A percentile compares a stretch with the other conserved stretches of the same genome.
phyloP scores from a whole-genome alignment of 345 rosid genomes.

The Dovyalis caffra region DNA sequence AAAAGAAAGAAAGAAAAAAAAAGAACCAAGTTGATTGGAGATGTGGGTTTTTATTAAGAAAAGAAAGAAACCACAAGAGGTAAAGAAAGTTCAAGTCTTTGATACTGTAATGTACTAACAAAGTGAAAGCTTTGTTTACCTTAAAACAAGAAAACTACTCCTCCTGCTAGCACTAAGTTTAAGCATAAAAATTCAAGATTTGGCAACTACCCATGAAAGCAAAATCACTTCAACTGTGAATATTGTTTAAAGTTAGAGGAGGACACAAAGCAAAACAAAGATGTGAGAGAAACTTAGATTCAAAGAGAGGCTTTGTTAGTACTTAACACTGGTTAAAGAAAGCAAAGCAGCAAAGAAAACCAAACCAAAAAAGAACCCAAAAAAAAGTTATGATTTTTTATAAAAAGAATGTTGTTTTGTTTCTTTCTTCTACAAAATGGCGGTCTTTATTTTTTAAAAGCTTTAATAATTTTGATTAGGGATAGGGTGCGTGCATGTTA shows the following conservation, averaged over 20 bases:
- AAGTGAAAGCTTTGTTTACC: conserved; percentile 1
- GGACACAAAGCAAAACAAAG: conserved; percentile 4
- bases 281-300: conserved; percentile 59
- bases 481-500: no score
- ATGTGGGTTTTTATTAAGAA: conserved; percentile 12
- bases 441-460: no score
- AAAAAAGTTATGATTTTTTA: no score
- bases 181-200: conserved; percentile 48
- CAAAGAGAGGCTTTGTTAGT: conserved; percentile 56
- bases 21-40: conserved; percentile 20
- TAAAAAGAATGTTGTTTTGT: no score
- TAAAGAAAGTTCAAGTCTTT: conserved; percentile 17
- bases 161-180: conserved; percentile 7
- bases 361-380: no score
- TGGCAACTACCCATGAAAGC: conserved; percentile 54
- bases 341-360: no score
- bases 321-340: no score
- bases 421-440: no score
- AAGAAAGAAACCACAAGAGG: conserved; percentile 1
- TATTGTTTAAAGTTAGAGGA: neutral
- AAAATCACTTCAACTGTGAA: conserved; percentile 28
- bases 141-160: conserved; percentile 12
- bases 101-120: conserved; percentile 14
- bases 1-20: conserved; percentile 12
- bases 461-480: no score